Evolutionary conservation across 2,329 filamentous ascomycete genomes (phyloP), one percentile per base, ranked within the genome.

Genomic region (Hypoxylon sp.): DNA sequence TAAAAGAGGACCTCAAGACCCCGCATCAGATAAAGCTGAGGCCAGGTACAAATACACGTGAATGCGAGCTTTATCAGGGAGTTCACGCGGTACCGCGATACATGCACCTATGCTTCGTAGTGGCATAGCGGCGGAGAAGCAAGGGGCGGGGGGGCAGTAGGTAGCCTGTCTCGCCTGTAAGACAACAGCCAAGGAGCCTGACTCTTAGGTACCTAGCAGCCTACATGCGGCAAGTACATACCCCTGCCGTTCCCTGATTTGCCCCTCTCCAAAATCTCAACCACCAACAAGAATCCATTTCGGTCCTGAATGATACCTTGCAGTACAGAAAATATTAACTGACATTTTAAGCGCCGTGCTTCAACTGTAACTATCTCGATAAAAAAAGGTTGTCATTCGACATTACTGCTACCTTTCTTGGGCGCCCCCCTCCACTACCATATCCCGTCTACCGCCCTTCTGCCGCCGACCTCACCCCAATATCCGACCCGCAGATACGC

Each of bases 11-110:
- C n/a, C n/a, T n/a, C n/a, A 49, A 40, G 40, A 61, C 61, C 61
- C 61, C 61, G 61, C 58, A 64, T 64, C 51, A 64, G 61, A 64
- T 64, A 64, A 61, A 64, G 61, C 62, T 64, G 62, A 61, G 55
- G 54, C 26, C 13, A 47, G 45, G 47, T 50, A 51, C 41, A 57
- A 35, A 17, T 33, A 21, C 15, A 48, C 17, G 27, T 24, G 35
- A 27, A 11, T 50, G 37, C 20, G 45, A n/a, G 23, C 17, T 42
- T 42, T 4, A 27, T 21, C 40, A 5, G 6, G 21, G 40, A 3
- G 18, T 26, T 21, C 23, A 10, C 15, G 40, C 40, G 40, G 42
- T 46, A 27, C 42, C 13, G 13, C 5, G 17, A 8, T 38, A 10
- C 18, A 21, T 40, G 20, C 37, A 35, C 17, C 10, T 41, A 24